These are phyloP conservation scores for Phoenix roebelenii DNA, from an alignment of 176 grass and related monocot species.

Conservation along the genomic window DNA sequence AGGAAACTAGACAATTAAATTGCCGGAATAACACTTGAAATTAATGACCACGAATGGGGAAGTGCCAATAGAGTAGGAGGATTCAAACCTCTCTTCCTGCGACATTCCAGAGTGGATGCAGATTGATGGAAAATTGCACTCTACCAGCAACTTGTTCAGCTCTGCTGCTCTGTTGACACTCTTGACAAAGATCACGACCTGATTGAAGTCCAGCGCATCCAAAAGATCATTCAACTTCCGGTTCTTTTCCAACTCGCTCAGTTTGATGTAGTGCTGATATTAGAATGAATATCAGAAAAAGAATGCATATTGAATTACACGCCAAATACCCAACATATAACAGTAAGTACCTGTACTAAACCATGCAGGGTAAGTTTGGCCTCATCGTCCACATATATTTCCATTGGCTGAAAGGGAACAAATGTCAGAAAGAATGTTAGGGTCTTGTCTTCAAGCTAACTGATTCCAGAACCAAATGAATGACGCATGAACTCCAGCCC, in stretches of 20 bases:
- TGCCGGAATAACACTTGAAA: too few species aligned
- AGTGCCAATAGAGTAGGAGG: too few species aligned
- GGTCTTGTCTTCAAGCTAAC: conserved; percentile 47
- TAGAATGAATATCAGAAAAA: not conserved
- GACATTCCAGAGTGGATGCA: conserved; percentile 98
- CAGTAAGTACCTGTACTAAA: conserved; percentile 64
- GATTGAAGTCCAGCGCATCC: conserved; percentile 97
- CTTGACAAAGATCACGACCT: conserved; percentile 98
- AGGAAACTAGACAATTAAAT: too few species aligned
- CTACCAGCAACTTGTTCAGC: conserved; percentile 90
- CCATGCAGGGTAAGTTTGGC: conserved; percentile 97
- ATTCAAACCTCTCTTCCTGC: conserved; percentile 67
- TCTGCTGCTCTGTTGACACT: conserved; percentile 85
- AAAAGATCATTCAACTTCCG: conserved; percentile 93
- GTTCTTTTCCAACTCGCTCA: conserved; percentile 87
- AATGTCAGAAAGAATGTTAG: conserved; percentile 81
- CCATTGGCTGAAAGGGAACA: conserved; percentile 99
- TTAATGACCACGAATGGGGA: too few species aligned
- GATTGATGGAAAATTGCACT: conserved; percentile 98
- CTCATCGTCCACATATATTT: conserved; percentile 99
- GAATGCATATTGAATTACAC: not conserved
- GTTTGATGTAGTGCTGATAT: conserved; percentile 89
- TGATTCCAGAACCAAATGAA: conserved; percentile 44
- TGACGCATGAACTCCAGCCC: conserved; percentile 33
- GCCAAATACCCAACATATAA: not conserved